Base-by-base conservation (phyloP, 2,329 filamentous ascomycete genomes). In the Xylaria hypoxylon region DNA sequence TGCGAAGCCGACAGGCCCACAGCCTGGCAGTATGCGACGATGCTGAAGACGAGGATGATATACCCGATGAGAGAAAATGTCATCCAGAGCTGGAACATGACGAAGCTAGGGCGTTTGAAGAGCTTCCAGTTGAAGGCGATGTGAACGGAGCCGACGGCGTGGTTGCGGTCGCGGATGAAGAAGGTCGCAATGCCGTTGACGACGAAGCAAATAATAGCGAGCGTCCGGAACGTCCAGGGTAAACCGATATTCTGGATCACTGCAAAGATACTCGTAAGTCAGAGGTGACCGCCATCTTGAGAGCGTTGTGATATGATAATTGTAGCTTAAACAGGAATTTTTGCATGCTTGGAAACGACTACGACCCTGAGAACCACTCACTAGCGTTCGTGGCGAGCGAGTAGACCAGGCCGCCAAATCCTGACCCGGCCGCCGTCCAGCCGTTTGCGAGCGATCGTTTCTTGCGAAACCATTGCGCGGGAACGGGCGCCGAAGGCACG, bases 51-150 rank as follows among this genome's bases (percentile, higher is more conserved):
- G n/a, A 94, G 83, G 4, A 93, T 90, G 28, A 92, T 84, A 72
- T 95, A 95, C 5, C 86, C 91, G 15, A 95, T 80, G 79, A 94
- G 87, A 66, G 86, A 89, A 69, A 94, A 89, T 77, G 89, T 88
- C 7, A 90, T 89, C 82, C 89, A 96, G 2, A 79, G 82, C 42
- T 92, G 77, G 13, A 92, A 81, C 2, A 93, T 80, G 28, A 89
- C 76, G 70, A 90, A 93, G 73, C 92, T 87, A 0, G 81, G 73
- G 3, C 85, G 82, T 69, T 81, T 85, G 76, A 94, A 87, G 1
- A 94, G 82, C 3, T 77, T 78, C 44, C 84, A 80, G 73, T 92
- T 88, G 72, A 94, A 93, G 1, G 89, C 85, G 2, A 86, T 79
- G 71, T 92, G 89, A 1, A 86, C 84, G n/a, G 88, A 84, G 4